phyloP scores from a whole-genome alignment of 192 early-diverging fungal species.

The Gonapodya sp. region DNA sequence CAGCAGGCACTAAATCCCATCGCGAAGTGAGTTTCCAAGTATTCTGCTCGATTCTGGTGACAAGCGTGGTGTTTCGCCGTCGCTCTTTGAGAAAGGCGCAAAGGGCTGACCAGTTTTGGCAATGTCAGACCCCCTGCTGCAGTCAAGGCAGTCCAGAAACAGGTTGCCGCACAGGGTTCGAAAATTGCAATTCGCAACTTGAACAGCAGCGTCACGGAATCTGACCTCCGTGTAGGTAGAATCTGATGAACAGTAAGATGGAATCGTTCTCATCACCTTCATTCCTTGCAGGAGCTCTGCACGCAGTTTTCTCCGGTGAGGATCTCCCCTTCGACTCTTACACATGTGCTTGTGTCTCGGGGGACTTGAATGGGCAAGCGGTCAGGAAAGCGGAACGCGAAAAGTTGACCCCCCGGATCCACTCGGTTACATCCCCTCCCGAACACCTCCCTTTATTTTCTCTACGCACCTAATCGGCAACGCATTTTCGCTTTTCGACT shows the following conservation, averaged over 20 bases:
- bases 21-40: background rate
- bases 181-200: background rate
- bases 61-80: too few species aligned
- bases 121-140: background rate
- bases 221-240: background rate
- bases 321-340: background rate
- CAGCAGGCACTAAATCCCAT: background rate
- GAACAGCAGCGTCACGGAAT: background rate
- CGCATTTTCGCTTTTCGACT: background rate
- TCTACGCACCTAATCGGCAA: background rate
- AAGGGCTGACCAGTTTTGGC: too few species aligned
- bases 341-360: background rate
- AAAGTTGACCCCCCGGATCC: background rate
- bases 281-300: background rate
- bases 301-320: background rate
- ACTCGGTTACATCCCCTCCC: background rate
- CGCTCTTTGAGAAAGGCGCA: too few species aligned
- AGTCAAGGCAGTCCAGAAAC: background rate
- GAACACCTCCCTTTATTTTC: background rate
- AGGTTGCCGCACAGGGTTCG: background rate
- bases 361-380: background rate
- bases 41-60: background rate
- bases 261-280: background rate
- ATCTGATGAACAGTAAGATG: background rate
- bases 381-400: background rate